These are phyloP conservation scores for Thelonectria discophora DNA, from an alignment of 2,329 filamentous ascomycete genomes.

Conservation along the genomic window DNA sequence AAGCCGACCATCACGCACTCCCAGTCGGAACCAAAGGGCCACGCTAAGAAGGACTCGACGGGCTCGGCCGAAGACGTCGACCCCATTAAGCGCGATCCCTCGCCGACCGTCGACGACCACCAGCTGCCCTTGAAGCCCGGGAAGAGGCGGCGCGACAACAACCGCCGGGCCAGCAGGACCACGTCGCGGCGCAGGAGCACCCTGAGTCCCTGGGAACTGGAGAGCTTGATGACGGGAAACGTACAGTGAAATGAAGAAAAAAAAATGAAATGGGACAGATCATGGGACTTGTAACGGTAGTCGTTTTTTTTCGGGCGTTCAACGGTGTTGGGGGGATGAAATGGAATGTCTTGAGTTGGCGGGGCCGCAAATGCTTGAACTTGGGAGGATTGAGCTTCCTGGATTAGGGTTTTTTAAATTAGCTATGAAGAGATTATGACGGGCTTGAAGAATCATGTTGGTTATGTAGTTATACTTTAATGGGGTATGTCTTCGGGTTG, in stretches of 20 bases:
- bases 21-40: conserved; percentile 28
- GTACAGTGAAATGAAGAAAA: conserved; percentile 49
- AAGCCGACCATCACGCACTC: conserved; percentile 41
- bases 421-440: no score
- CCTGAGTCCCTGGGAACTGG: conserved; percentile 77
- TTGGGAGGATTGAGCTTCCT: no score
- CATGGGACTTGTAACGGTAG: not conserved
- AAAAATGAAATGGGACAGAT: not conserved
- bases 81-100: conserved; percentile 47
- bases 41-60: conserved; percentile 17
- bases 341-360: no score
- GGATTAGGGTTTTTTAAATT: no score
- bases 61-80: conserved; percentile 43
- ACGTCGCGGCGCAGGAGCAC: conserved; percentile 76
- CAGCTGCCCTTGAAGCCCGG: conserved; percentile 40
- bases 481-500: no score
- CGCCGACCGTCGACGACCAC: conserved; percentile 27
- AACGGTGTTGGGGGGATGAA: no score
- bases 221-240: conserved; percentile 65
- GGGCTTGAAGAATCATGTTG: no score
- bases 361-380: no score
- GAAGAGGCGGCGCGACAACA: conserved; percentile 63
- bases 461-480: no score
- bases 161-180: conserved; percentile 61
- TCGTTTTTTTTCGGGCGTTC: no score